These are phyloP conservation scores for Colletotrichum neosansevieriae DNA, from an alignment of 2,329 filamentous ascomycete species.

Conservation along the genomic window DNA sequence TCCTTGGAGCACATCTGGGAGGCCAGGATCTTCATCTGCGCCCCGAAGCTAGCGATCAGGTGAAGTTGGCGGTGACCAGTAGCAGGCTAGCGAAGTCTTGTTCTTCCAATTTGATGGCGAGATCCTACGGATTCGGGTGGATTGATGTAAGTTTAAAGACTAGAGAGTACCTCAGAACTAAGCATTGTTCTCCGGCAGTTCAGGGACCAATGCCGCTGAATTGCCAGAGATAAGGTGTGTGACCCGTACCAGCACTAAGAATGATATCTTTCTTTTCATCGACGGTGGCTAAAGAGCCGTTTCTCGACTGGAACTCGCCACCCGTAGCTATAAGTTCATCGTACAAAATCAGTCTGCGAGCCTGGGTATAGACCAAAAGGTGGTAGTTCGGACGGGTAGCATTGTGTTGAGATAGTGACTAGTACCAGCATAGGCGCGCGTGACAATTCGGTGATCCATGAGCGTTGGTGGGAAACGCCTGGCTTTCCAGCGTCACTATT, in stretches of 20 bases:
- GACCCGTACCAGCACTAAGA: too few relatives aligned
- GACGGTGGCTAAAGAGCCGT: conserved; percentile 41
- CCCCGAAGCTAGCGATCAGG: conserved; percentile 52
- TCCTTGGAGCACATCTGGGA: conserved; percentile 49
- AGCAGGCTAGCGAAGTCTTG: conserved; percentile 50
- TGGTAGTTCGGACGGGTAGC: conserved; percentile 49
- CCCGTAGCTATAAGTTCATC: conserved; percentile 48
- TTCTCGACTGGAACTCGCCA: conserved; percentile 44
- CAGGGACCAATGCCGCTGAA: conserved; percentile 60
- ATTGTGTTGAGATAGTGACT: conserved; percentile 49
- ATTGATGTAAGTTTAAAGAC: too few relatives aligned
- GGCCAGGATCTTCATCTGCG: conserved; percentile 53
- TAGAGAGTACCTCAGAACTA: too few relatives aligned
- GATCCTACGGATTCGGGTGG: too few relatives aligned
- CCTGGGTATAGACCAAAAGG: conserved; percentile 50
- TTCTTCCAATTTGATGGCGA: conserved; percentile 47
- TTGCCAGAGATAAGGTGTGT: conserved; percentile 57
- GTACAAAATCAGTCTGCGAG: conserved; percentile 49
- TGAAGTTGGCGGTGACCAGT: conserved; percentile 47
- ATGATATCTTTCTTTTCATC: conserved; percentile 50
- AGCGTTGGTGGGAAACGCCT: conserved; percentile 56
- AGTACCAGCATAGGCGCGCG: conserved; percentile 54
- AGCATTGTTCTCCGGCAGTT: too few relatives aligned
- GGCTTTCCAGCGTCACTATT: conserved; percentile 55
- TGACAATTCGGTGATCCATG: conserved; percentile 51